These are phyloP conservation scores for Rhodotorula sphaerocarpa DNA, from an alignment of 768 basidiomycete genomes.

Conservation along the genomic window DNA sequence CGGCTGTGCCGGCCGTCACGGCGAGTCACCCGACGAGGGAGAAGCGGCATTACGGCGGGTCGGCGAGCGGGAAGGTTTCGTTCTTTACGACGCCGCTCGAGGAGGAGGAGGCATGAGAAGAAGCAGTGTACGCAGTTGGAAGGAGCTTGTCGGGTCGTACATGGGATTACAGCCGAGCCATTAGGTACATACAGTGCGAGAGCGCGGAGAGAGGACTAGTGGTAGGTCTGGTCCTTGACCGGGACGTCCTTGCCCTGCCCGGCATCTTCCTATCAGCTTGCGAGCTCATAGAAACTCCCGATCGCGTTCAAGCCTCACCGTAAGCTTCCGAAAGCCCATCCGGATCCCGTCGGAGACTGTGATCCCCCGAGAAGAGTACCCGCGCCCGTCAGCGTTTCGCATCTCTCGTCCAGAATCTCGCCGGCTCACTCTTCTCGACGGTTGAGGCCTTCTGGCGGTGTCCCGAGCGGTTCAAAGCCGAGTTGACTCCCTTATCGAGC, in stretches of 20 bases:
- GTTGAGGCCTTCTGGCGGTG: conserved; percentile 10
- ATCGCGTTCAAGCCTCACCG: no score
- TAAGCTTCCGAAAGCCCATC: conserved; percentile 24
- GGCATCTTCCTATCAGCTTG: no score
- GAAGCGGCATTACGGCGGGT: conserved; percentile 44
- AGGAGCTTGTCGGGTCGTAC: background rate
- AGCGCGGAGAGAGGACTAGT: no score
- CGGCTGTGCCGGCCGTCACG: conserved; percentile 46
- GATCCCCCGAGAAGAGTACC: background rate
- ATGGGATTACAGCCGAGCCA: background rate
- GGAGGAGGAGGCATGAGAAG: background rate
- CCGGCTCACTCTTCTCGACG: conserved; percentile 26
- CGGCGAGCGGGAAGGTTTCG: conserved; percentile 43
- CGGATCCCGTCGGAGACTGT: conserved; percentile 28
- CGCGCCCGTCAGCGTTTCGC: no score
- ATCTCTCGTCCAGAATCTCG: no score
- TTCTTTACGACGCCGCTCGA: conserved; percentile 34
- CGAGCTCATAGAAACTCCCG: no score
- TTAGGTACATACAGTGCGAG: background rate
- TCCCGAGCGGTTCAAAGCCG: background rate
- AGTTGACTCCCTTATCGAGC: conserved; percentile 30
- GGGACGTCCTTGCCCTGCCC: conserved; percentile 29
- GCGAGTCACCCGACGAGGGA: conserved; percentile 43
- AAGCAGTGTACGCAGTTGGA: background rate
- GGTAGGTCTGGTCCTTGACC: conserved; percentile 16